Base-by-base conservation (phyloP, 306 rosid genomes). In the Boehmeria nivea region DNA sequence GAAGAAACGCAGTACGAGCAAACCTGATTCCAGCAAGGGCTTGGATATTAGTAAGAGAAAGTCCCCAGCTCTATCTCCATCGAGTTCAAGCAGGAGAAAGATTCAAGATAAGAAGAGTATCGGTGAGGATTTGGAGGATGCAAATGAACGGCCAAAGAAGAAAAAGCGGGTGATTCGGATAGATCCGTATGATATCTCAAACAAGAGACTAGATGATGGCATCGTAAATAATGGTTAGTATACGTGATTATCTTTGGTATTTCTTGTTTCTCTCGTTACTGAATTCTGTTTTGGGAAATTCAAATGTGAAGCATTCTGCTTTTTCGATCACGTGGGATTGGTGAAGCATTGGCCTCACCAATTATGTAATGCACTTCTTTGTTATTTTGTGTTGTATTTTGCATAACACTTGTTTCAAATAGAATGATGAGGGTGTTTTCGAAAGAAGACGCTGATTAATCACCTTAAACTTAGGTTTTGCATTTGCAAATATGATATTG, bases 131-230 rank as follows among this genome's bases (percentile, higher is more conserved):
- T 43, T 63, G 1, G 74, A 76, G 70, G 54, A 14, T 18, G 50
- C 6, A 26, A 73, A 51, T 66, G 85, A 66, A 58, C 73, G 56
- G 55, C 79, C 79, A 49, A 91, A 64, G 91, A 82, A 61, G 91
- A 83, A 57, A 67, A 84, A 87, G 73, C 78, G 78, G 66, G 66
- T 67, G 8, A 87, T 91, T 56, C 85, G 59, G 55, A 24, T 81
- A 36, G 89, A 84, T 54, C 95, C 87, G 0, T n/a, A 71, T 69
- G 93, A 91, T 66, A 75, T 75, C 70, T 87, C 96, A 59, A 87
- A 91, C 71, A 91, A 91, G 77, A 79, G 98, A 56, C 66, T 78
- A 50, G 85, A 80, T 54, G 96, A 91, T 57, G 63, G 72, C 53
- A 49, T 72, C 60, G 73, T 23, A 45, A 23, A 62, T 38, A 24